phyloP scores from a whole-genome alignment of 306 rosid genomes.

The Potentilla sterilis region DNA sequence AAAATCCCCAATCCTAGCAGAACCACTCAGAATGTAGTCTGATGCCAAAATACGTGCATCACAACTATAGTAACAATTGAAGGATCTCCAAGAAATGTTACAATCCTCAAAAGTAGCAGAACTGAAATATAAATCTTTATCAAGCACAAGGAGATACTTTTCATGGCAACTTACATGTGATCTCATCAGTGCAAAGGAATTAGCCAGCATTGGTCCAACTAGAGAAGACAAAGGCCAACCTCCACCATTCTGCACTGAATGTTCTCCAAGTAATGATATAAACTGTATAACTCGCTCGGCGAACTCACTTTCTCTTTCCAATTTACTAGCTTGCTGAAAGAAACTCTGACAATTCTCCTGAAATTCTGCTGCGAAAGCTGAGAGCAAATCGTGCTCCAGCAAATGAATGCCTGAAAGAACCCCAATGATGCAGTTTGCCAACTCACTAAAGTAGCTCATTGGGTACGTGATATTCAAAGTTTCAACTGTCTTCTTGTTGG shows the following conservation, averaged over 20 bases:
- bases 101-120: not conserved
- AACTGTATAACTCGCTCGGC: conserved; percentile 58
- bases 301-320: conserved; percentile 30
- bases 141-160: conserved; percentile 13
- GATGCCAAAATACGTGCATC: conserved; percentile 4
- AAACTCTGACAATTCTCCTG: conserved; percentile 47
- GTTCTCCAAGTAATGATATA: conserved; percentile 65
- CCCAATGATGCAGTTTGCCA: conserved; percentile 71
- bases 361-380: conserved; percentile 53
- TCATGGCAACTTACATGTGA: conserved; percentile 64
- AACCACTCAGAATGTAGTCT: not conserved
- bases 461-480: conserved; percentile 42
- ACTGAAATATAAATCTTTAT: conserved; percentile 1
- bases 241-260: conserved; percentile 60
- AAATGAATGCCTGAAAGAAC: conserved; percentile 56
- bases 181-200: conserved; percentile 61
- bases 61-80: not conserved
- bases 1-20: not conserved
- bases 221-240: conserved; percentile 76
- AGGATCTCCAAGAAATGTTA: not conserved
- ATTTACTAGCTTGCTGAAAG: conserved; percentile 48
- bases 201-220: conserved; percentile 82
- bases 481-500: conserved; percentile 38
- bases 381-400: conserved; percentile 51
- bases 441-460: conserved; percentile 60